Percentiles rank a stretch among this genome's conserved stretches.
Evolutionary conservation across 225 moss, liverwort and hornwort genomes (phyloP).

Genomic region (Straminergon stramineum): DNA sequence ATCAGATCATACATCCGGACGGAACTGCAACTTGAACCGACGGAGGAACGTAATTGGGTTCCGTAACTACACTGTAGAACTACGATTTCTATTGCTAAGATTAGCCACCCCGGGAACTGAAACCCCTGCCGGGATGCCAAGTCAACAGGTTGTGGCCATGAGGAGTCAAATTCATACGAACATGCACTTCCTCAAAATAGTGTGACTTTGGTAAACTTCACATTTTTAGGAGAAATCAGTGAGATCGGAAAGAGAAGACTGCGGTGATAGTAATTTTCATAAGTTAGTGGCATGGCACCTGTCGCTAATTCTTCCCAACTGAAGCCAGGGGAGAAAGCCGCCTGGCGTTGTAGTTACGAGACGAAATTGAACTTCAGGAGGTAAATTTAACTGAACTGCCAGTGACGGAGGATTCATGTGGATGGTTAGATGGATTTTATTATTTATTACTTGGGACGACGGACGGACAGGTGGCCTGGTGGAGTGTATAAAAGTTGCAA

Average conservation of each 20-base stretch:
- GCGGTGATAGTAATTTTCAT: too few relatives aligned
- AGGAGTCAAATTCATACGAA: conserved; percentile 6
- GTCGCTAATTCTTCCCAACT: neutral
- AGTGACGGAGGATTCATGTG: neutral
- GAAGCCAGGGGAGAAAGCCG: neutral
- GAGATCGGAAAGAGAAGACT: neutral
- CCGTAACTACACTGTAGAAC: neutral
- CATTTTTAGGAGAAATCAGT: too few relatives aligned
- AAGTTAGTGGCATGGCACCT: too few relatives aligned
- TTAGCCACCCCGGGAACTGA: neutral
- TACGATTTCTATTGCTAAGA: neutral
- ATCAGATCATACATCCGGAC: neutral
- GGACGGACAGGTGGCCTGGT: neutral
- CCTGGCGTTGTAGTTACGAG: neutral
- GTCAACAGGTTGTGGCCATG: neutral
- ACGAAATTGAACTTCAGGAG: neutral
- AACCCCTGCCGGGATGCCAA: neutral
- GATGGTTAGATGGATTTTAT: neutral
- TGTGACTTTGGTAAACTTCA: too few relatives aligned
- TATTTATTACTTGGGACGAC: neutral
- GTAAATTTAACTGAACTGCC: neutral
- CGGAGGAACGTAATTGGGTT: too few relatives aligned
- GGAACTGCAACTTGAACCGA: neutral
- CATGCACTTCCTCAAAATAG: too few relatives aligned
- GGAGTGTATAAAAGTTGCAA: conserved; percentile 7